phyloP scores from a whole-genome alignment of 2,329 filamentous ascomycete genomes.

The Sporothrix phasma region DNA sequence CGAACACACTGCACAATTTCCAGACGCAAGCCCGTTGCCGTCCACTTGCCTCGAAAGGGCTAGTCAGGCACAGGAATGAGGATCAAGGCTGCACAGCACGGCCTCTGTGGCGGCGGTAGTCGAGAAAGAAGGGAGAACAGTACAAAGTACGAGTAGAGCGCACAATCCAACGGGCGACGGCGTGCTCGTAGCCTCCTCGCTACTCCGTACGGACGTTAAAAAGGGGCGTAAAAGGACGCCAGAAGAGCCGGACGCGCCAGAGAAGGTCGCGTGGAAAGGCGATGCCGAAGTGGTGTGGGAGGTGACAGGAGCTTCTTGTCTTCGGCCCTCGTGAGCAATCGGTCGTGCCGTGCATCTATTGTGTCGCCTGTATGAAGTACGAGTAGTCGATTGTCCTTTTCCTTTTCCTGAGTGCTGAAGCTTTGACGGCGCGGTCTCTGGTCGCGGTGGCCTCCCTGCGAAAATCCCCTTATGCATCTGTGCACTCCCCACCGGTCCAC shows the following conservation, averaged over 20 bases:
- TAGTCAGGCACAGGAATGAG: not conserved
- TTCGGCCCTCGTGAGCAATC: not conserved
- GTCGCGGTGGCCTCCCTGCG: not conserved
- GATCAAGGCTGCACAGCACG: not conserved
- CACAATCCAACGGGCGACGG: not conserved
- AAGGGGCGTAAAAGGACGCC: not conserved
- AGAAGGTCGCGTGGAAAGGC: conserved; percentile 1
- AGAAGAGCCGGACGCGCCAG: not conserved
- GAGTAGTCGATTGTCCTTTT: too few relatives aligned
- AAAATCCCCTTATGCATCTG: not conserved
- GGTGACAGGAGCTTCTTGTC: not conserved
- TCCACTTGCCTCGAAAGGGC: not conserved
- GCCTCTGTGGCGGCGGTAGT: not conserved
- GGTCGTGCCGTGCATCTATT: not conserved
- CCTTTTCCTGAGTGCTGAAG: too few relatives aligned
- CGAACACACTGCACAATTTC: too few relatives aligned
- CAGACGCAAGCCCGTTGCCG: not conserved
- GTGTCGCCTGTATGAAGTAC: too few relatives aligned
- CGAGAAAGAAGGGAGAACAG: not conserved
- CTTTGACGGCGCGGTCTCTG: not conserved
- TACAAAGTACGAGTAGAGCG: not conserved
- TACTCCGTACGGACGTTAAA: not conserved
- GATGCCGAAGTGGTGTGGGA: conserved; percentile 7
- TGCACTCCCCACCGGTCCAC: not conserved
- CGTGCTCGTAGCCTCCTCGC: not conserved